A percentile compares a stretch with the other conserved stretches of the same genome.
Evolutionary conservation across 108 stramenopile genomes (phyloP).

Genomic region (Bacterosira constricta): DNA sequence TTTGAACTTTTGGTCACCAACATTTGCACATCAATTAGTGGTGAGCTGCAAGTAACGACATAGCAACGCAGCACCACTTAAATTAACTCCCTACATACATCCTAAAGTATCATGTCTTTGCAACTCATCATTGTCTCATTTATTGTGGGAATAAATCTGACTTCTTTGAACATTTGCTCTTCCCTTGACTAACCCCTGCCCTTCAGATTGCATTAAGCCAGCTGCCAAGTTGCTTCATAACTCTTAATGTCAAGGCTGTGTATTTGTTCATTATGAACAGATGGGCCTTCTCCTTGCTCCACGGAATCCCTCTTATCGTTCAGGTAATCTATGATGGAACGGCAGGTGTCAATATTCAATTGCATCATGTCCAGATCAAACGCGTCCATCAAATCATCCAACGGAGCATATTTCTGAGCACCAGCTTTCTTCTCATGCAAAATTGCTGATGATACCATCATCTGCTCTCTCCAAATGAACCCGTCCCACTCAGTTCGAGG

Average conservation of each 20-base stretch:
- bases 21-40: no score
- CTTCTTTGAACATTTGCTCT: no score
- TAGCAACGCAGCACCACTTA: no score
- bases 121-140: no score
- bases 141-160: no score
- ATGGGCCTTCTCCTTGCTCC: neutral
- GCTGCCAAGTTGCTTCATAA: slow-evolving; percentile 9
- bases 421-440: neutral
- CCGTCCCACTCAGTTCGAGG: slow-evolving; percentile 49
- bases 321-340: slow-evolving; percentile 17
- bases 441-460: slow-evolving; percentile 22
- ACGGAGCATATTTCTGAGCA: neutral
- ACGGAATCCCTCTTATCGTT: slow-evolving; percentile 2
- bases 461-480: slow-evolving; percentile 55
- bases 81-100: no score
- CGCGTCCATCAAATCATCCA: slow-evolving; percentile 12
- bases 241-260: neutral
- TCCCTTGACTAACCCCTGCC: no score
- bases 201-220: neutral
- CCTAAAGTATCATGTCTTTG: no score
- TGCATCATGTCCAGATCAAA: slow-evolving; percentile 18
- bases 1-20: no score
- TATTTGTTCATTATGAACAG: neutral
- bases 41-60: no score
- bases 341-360: slow-evolving; percentile 23